These are phyloP conservation scores for Penicillium fuscoglaucum DNA, from an alignment of 2,329 filamentous ascomycete species.

Conservation along the genomic window DNA sequence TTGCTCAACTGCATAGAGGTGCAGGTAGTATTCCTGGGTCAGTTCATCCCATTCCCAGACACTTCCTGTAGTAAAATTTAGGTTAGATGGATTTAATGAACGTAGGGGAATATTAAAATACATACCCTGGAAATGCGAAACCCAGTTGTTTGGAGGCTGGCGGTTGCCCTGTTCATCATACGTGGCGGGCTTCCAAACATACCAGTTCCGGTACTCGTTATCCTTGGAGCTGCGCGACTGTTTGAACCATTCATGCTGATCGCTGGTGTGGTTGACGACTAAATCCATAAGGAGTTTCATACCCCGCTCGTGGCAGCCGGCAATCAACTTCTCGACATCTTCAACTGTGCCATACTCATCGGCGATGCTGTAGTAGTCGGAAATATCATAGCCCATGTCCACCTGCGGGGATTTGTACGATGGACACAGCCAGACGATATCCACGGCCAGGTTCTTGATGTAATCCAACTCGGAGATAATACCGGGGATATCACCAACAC, in stretches of 20 bases:
- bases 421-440: slow-evolving; percentile 59
- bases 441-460: slow-evolving; percentile 60
- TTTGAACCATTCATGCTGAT: slow-evolving; percentile 70
- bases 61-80: slow-evolving; percentile 33
- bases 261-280: slow-evolving; percentile 75
- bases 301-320: slow-evolving; percentile 59
- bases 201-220: slow-evolving; percentile 69
- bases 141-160: slow-evolving; percentile 76
- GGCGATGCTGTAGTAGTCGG: slow-evolving; percentile 66
- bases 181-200: slow-evolving; percentile 57
- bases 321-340: slow-evolving; percentile 64
- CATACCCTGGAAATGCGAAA: slow-evolving; percentile 42
- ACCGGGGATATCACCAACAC: slow-evolving; percentile 65
- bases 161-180: slow-evolving; percentile 59
- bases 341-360: slow-evolving; percentile 65
- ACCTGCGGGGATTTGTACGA: slow-evolving; percentile 56
- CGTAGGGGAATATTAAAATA: rapidly evolving
- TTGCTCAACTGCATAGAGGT: slow-evolving; percentile 72
- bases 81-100: slow-evolving; percentile 26
- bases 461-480: slow-evolving; percentile 67
- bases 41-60: slow-evolving; percentile 64
- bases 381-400: slow-evolving; percentile 57
- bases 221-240: slow-evolving; percentile 62
- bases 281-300: slow-evolving; percentile 74
- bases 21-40: slow-evolving; percentile 75